Conservation (phyloP, 208 protist genomes). For the Acanthamoeba divionensis region DNA sequence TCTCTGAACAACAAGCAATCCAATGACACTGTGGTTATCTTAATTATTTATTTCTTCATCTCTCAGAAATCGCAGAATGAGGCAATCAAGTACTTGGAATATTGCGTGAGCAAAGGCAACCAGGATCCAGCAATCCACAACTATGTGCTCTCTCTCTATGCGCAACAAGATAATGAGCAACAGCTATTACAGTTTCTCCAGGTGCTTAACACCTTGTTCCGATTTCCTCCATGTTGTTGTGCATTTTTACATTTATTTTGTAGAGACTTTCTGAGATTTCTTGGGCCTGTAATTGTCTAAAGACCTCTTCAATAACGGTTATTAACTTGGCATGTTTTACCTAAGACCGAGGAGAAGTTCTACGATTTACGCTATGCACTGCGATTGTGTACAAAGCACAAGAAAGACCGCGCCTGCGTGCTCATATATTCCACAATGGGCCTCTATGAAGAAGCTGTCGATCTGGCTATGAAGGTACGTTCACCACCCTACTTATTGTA, state of each 20-base stretch:
- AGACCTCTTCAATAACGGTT: too few species aligned
- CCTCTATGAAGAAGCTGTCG: conserved; percentile 93
- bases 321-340: conserved; percentile 64
- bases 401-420: conserved; percentile 83
- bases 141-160: conserved; percentile 90
- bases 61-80: conserved; percentile 86
- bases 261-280: too few species aligned
- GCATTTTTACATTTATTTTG: not conserved
- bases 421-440: conserved; percentile 88
- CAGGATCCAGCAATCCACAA: conserved; percentile 89
- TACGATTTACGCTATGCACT: conserved; percentile 91
- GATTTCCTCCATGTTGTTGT: not conserved
- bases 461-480: conserved; percentile 77
- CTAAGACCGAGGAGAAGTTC: conserved; percentile 18
- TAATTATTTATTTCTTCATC: not conserved
- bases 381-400: conserved; percentile 84
- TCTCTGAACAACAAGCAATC: too few species aligned
- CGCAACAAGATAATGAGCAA: conserved; percentile 79
- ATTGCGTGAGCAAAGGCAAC: conserved; percentile 86
- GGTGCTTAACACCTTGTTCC: not conserved
- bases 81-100: conserved; percentile 89
- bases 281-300: too few species aligned
- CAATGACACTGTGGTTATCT: too few species aligned
- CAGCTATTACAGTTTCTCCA: conserved; percentile 84
- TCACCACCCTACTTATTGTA: not conserved